Evolutionary conservation across 176 grass and related monocot species (phyloP), one percentile per base, ranked within the genome.

Genomic region (Rhynchospora tenuis): DNA sequence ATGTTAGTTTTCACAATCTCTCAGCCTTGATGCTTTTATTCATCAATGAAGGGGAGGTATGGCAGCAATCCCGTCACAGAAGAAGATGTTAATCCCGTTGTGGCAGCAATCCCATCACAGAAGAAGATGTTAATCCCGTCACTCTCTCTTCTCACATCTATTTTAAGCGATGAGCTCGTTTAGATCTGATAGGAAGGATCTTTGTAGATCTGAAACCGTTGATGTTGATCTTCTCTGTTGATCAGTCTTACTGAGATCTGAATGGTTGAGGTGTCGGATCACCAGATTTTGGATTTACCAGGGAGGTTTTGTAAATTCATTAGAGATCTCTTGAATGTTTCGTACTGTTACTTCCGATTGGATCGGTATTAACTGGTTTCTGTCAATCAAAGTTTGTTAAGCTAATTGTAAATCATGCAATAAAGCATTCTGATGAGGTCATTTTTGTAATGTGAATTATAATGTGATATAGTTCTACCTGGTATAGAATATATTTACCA

Each of bases 41-140:
- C 91, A 93, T 28, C 96, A 99, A 89, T n/a, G n/a, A n/a, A n/a
- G n/a, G 96, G 95, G 88, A 88, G 95, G 78, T 87, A 89, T 81
- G 96, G 96, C 88, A 93, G 23, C 71, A 75, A 14, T n/a, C n/a
- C n/a, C n/a, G n/a, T n/a, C n/a, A n/a, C n/a, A n/a, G n/a, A n/a
- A n/a, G n/a, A n/a, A n/a, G n/a, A n/a, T n/a, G n/a, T n/a, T n/a
- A n/a, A n/a, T n/a, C n/a, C n/a, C n/a, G n/a, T n/a, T n/a, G n/a
- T n/a, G n/a, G n/a, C n/a, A n/a, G n/a, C n/a, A n/a, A n/a, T n/a
- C n/a, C n/a, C n/a, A n/a, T n/a, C n/a, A n/a, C n/a, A n/a, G n/a
- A n/a, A n/a, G n/a, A n/a, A n/a, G n/a, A n/a, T n/a, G n/a, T n/a
- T n/a, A n/a, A n/a, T n/a, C n/a, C n/a, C n/a, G n/a, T 73, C 47